phyloP scores from a whole-genome alignment of 2,329 filamentous ascomycete genomes.

The Cordyceps fumosorosea region DNA sequence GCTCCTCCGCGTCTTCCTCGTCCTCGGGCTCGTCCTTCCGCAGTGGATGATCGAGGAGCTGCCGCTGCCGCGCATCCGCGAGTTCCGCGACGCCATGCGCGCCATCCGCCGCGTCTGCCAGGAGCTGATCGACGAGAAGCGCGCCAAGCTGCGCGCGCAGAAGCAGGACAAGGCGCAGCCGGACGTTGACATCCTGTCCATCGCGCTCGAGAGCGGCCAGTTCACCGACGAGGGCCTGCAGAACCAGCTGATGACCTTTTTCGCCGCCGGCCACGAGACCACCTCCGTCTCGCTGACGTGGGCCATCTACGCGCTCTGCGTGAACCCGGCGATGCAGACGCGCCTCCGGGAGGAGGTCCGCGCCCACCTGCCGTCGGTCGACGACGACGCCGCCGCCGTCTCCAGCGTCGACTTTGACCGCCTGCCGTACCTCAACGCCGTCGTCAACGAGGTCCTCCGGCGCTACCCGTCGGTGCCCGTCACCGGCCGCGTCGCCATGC shows the following conservation, averaged over 20 bases:
- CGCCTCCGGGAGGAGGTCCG: conserved; percentile 64
- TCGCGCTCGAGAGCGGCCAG: conserved; percentile 67
- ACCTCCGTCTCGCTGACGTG: conserved; percentile 71
- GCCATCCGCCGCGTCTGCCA: conserved; percentile 60
- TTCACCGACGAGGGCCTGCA: conserved; percentile 77
- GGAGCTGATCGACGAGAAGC: conserved; percentile 66
- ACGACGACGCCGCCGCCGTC: conserved; percentile 26
- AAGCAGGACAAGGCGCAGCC: conserved; percentile 30
- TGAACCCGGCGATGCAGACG: conserved; percentile 57
- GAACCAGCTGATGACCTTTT: conserved; percentile 86
- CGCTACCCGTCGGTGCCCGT: conserved; percentile 65
- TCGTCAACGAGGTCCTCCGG: conserved; percentile 67
- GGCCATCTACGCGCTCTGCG: conserved; percentile 63
- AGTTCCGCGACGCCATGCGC: conserved; percentile 48
- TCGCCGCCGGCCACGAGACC: conserved; percentile 76
- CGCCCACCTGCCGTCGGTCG: conserved; percentile 46
- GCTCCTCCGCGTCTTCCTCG: conserved; percentile 38
- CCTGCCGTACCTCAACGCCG: conserved; percentile 65
- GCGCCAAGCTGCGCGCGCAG: conserved; percentile 37
- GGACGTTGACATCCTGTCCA: conserved; percentile 70
- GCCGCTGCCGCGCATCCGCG: conserved; percentile 65
- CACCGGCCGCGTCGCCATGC: conserved; percentile 58
- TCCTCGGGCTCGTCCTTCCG: conserved; percentile 58
- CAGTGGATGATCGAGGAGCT: conserved; percentile 53
- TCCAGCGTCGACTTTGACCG: conserved; percentile 49